Evolutionary conservation across 805 yeast species (phyloP).

Genomic region (Hanseniaspora meyeri): DNA sequence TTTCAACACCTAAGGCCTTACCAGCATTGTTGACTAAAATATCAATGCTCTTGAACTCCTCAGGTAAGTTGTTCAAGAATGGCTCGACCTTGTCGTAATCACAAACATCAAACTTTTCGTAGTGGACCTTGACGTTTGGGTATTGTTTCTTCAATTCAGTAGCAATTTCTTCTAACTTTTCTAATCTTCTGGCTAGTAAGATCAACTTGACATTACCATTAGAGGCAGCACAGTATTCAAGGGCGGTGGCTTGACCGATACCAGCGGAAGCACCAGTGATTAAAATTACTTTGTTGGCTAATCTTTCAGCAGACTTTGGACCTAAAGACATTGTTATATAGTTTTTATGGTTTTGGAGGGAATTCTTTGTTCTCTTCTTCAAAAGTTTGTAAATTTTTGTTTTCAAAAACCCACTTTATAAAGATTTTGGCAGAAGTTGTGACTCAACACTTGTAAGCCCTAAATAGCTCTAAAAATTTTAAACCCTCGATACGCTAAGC

Average conservation of each 20-base stretch:
- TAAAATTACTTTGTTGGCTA: slow-evolving; percentile 64
- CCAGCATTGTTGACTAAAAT: slow-evolving; percentile 65
- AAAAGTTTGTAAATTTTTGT: neutral
- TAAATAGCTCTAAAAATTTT: too few relatives aligned
- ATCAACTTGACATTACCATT: slow-evolving; percentile 59
- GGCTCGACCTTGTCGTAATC: slow-evolving; percentile 38
- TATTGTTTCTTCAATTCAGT: slow-evolving; percentile 35
- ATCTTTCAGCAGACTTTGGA: slow-evolving; percentile 60
- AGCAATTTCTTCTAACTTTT: slow-evolving; percentile 42
- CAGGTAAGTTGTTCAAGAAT: slow-evolving; percentile 44
- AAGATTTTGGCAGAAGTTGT: too few relatives aligned
- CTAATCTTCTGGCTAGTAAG: slow-evolving; percentile 67
- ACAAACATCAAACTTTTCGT: slow-evolving; percentile 46
- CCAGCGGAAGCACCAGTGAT: slow-evolving; percentile 98
- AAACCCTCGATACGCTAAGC: too few relatives aligned
- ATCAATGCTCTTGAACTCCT: slow-evolving; percentile 51
- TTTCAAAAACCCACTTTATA: too few relatives aligned
- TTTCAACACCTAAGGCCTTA: slow-evolving; percentile 66
- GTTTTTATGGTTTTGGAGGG: neutral
- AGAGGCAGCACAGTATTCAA: slow-evolving; percentile 67
- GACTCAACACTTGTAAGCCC: too few relatives aligned
- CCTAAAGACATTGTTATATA: slow-evolving; percentile 48
- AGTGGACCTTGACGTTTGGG: slow-evolving; percentile 36
- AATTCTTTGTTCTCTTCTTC: neutral
- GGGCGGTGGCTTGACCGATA: slow-evolving; percentile 85